Base-by-base conservation (phyloP, 2,329 filamentous ascomycete genomes). In the Xylariaceae sp. region DNA sequence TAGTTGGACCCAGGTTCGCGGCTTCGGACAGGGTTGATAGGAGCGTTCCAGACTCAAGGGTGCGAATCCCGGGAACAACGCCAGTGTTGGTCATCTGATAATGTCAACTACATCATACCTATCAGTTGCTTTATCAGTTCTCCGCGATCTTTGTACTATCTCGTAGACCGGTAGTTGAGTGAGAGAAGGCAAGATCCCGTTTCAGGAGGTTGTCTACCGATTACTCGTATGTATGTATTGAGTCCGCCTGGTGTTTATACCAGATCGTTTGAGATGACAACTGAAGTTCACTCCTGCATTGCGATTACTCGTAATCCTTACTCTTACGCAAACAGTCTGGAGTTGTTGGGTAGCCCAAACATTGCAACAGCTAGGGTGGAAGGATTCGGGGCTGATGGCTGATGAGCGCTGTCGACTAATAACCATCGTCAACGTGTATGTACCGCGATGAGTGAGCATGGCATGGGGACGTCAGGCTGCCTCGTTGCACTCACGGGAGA, bases 331-430 rank as follows among this genome's bases (percentile, higher is more conserved):
- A 42, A 10, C 8, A 3, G 11, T 42, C 11, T 42, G 37, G 3
- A 9, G 11, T 42, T 42, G 11, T 42, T 42, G 37, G 37, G 37
- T 42, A 8, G 7, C 37, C 3, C 8, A 30, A 8, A 51, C 37
- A 23, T 3, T 1, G 9, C 50, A 9, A n/a, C 11, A 9, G 10
- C 44, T 17, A 11, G 47, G 6, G n/a, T 17, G 4, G 7, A 7
- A 15, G 39, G 45, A 10, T 13, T 47, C 53, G 18, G 54, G 42
- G 39, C 53, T 44, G 51, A 42, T 30, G 17, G 51, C 44, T 30
- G 11, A 23, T 58, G 48, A 56, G 53, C 56, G 34, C 18, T 47
- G 58, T 53, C 55, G 59, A 30, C 30, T 52, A 58, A 53, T 61
- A 55, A 45, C 13, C 9, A n/a, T 45, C 42, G 13, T 45, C 13